Conservation (phyloP, 2,329 filamentous ascomycete species). For the Trichophyton mentagrophytes region DNA sequence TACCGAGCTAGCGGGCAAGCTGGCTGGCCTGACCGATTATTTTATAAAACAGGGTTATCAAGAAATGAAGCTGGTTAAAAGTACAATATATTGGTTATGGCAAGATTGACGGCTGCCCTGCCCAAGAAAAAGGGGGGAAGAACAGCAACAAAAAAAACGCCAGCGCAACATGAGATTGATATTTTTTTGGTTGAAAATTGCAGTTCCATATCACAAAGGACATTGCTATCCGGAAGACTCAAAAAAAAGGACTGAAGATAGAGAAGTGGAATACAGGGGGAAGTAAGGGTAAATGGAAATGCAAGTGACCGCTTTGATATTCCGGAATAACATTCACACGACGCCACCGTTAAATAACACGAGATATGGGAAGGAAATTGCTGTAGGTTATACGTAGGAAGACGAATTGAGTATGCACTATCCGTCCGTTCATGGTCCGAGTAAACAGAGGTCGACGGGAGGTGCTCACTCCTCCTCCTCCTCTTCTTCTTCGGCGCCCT, state of each 20-base stretch:
- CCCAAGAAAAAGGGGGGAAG: too few species aligned
- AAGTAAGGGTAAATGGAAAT: not conserved
- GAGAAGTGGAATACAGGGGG: not conserved
- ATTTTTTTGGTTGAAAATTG: not conserved
- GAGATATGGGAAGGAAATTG: not conserved
- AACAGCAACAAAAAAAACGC: not conserved
- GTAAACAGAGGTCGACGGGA: not conserved
- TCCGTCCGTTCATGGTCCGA: too few species aligned
- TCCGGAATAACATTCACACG: not conserved
- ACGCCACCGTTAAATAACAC: not conserved
- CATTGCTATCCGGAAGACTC: not conserved
- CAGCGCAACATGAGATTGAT: not conserved
- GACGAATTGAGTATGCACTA: not conserved
- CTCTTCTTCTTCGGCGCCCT: conserved; percentile 21
- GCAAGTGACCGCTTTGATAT: not conserved
- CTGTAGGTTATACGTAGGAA: not conserved
- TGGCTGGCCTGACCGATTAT: too few species aligned
- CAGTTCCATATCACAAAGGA: not conserved
- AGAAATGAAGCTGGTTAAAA: not conserved
- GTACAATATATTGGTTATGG: not conserved
- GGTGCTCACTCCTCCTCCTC: conserved; percentile 4
- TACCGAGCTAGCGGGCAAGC: too few species aligned
- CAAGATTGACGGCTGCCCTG: not conserved
- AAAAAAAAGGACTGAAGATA: not conserved
- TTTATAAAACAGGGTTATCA: not conserved